These are phyloP conservation scores for Bjerkandera adusta DNA, from an alignment of 1,284 basidiomycete species.

Conservation along the genomic window DNA sequence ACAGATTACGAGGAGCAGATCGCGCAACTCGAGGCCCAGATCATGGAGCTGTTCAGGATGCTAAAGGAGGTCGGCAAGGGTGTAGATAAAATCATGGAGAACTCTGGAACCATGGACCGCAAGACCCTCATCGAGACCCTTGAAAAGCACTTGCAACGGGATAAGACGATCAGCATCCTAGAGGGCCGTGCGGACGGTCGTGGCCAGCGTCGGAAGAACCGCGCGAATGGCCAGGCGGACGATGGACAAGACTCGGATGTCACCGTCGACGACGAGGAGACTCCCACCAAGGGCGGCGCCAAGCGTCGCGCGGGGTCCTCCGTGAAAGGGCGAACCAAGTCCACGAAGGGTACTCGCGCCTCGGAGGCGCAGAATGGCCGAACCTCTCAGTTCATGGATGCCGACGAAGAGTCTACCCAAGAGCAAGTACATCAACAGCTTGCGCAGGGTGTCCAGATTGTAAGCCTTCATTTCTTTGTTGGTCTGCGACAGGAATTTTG, in stretches of 20 bases:
- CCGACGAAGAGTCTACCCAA: conserved; percentile 83
- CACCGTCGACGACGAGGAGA: conserved; percentile 37
- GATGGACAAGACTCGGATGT: conserved; percentile 38
- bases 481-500: not conserved
- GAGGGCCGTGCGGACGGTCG: conserved; percentile 71
- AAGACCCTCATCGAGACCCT: conserved; percentile 79
- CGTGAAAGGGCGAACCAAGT: conserved; percentile 31
- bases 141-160: conserved; percentile 81
- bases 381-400: conserved; percentile 87
- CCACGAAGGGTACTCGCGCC: conserved; percentile 30
- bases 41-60: conserved; percentile 93
- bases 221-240: conserved; percentile 30
- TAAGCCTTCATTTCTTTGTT: conserved; percentile 34
- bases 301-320: conserved; percentile 37
- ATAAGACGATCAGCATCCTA: conserved; percentile 82
- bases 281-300: conserved; percentile 52
- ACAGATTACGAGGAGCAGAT: conserved; percentile 86
- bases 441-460: conserved; percentile 70
- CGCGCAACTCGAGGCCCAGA: conserved; percentile 86
- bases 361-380: conserved; percentile 52
- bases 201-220: conserved; percentile 33
- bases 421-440: conserved; percentile 84
- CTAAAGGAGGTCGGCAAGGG: conserved; percentile 80
- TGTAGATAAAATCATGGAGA: conserved; percentile 72
- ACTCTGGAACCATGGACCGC: conserved; percentile 67